These are phyloP conservation scores for Fusarium hainanense DNA, from an alignment of 2,329 filamentous ascomycete species.

Conservation along the genomic window DNA sequence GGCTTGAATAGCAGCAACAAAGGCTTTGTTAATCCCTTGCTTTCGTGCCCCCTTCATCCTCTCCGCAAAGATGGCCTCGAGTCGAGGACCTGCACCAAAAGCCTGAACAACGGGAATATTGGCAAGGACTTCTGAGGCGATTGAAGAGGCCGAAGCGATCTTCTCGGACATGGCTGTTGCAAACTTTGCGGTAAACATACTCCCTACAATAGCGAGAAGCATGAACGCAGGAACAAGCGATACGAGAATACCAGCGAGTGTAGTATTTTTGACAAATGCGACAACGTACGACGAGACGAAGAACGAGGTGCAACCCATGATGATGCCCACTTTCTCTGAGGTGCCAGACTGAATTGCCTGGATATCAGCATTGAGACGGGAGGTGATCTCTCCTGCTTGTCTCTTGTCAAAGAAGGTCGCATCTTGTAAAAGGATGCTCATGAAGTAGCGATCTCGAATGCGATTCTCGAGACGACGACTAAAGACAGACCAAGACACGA, in stretches of 20 bases:
- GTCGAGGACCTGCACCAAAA: conserved; percentile 67
- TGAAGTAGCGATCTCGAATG: conserved; percentile 70
- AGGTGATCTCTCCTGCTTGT: conserved; percentile 71
- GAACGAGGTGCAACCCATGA: conserved; percentile 70
- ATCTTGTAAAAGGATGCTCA: conserved; percentile 68
- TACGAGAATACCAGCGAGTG: conserved; percentile 72
- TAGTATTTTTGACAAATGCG: conserved; percentile 72
- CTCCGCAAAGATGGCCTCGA: conserved; percentile 69
- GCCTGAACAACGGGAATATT: conserved; percentile 72
- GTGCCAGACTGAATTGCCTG: conserved; percentile 74
- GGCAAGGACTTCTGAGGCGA: conserved; percentile 70
- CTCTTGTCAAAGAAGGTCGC: conserved; percentile 72
- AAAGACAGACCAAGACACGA: conserved; percentile 71
- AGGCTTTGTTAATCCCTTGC: conserved; percentile 68
- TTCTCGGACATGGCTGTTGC: conserved; percentile 61
- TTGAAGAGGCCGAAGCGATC: conserved; percentile 68
- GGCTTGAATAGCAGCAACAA: conserved; percentile 66
- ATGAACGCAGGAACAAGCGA: conserved; percentile 72
- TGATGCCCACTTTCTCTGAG: conserved; percentile 76
- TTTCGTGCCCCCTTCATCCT: conserved; percentile 62
- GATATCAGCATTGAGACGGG: conserved; percentile 73
- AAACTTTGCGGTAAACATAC: conserved; percentile 65
- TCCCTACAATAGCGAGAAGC: conserved; percentile 66
- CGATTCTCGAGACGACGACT: conserved; percentile 72
- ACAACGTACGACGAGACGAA: conserved; percentile 75